These are phyloP conservation scores for Globomyces sp. DNA, from an alignment of 371 early-diverging fungal species.

Conservation along the genomic window DNA sequence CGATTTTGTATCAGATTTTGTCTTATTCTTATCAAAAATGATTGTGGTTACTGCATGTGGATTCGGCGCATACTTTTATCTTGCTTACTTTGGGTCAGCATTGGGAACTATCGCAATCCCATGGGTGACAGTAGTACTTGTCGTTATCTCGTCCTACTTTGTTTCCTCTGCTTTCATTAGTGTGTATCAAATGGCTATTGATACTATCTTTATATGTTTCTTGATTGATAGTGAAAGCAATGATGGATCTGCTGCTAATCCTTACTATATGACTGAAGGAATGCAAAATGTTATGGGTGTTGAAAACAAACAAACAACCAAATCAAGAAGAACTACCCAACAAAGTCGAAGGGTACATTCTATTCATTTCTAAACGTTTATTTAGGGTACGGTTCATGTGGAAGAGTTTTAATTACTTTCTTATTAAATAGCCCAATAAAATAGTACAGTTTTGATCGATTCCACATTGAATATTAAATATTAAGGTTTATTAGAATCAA, in stretches of 20 bases:
- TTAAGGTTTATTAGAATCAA: no score
- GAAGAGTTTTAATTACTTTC: no score
- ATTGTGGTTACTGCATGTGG: constrained; percentile 17
- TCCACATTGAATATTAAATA: no score
- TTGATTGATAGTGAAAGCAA: constrained; percentile 53
- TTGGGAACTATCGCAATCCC: constrained; percentile 10
- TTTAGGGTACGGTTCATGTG: no score
- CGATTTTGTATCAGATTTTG: constrained; percentile 23
- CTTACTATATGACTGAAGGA: constrained; percentile 39
- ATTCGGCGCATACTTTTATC: constrained; percentile 20
- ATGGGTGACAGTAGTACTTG: constrained; percentile 17
- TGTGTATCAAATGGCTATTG: constrained; percentile 49
- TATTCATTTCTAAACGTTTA: no score
- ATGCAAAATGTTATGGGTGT: constrained; percentile 20
- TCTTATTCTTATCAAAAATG: constrained; percentile 31
- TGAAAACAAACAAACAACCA: constrained; percentile 7
- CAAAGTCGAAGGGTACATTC: no score
- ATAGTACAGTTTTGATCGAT: no score
- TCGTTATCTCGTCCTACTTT: constrained; percentile 32
- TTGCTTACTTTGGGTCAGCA: constrained; percentile 11
- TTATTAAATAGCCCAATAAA: no score
- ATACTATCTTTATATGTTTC: constrained; percentile 56
- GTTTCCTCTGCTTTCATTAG: constrained; percentile 44
- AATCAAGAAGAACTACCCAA: neutral
- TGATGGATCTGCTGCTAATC: constrained; percentile 47